Evolutionary conservation across 371 early-diverging fungal genomes (phyloP), one percentile per base, ranked within the genome.

Genomic region (Amoeboaphelidium protococcarum): DNA sequence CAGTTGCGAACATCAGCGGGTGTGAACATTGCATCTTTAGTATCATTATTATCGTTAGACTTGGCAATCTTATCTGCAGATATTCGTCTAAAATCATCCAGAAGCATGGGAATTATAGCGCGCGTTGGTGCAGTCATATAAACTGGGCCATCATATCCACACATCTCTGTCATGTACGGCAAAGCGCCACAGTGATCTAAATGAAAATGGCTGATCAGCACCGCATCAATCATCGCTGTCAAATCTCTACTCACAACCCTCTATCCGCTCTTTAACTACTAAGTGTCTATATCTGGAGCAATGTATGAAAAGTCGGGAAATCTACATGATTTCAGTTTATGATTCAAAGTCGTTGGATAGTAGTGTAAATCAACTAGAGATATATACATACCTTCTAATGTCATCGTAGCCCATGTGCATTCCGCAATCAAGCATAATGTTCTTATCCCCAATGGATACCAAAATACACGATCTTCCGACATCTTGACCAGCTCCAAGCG

Each of bases 271-370:
- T n/a, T n/a, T n/a, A n/a, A n/a, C n/a, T n/a, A n/a, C n/a, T n/a
- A n/a, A n/a, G n/a, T n/a, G n/a, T n/a, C n/a, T n/a, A n/a, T n/a
- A n/a, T n/a, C 68, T 50, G 72, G 75, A 37, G 88, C 80, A 6
- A 99, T 78, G 60, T 80, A 87, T 40, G 76, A 73, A 53, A 99
- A 99, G 63, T 98, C 96, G 3, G 99, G 99, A 55, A 90, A 99
- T 44, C n/a, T n/a, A n/a, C n/a, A n/a, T n/a, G n/a, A n/a, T n/a
- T n/a, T n/a, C n/a, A n/a, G n/a, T n/a, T n/a, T n/a, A n/a, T n/a
- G n/a, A n/a, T n/a, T n/a, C n/a, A n/a, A n/a, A n/a, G n/a, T n/a
- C n/a, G n/a, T n/a, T n/a, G n/a, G n/a, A n/a, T n/a, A n/a, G n/a
- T n/a, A n/a, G n/a, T n/a, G n/a, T n/a, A n/a, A n/a, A n/a, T n/a